phyloP scores from a whole-genome alignment of 2,329 filamentous ascomycete species.

The Davidsoniella neocaledoniae region DNA sequence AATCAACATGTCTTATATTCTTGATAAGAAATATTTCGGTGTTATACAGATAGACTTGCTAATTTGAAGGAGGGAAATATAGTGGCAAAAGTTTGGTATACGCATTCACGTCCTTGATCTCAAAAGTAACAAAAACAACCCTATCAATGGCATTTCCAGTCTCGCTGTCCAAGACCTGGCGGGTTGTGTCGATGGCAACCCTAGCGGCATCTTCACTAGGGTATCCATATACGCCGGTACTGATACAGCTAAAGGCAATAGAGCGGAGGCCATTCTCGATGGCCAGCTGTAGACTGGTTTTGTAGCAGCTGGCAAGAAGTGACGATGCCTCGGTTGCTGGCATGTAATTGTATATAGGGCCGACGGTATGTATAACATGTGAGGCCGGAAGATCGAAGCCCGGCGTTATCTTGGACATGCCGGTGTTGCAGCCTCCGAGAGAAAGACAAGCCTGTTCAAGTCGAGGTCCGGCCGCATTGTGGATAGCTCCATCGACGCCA shows the following conservation, averaged over 20 bases:
- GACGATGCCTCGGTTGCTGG: conserved; percentile 26
- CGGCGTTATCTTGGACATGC: conserved; percentile 70
- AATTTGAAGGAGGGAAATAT: too few species aligned
- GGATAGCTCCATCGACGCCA: conserved; percentile 83
- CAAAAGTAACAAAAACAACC: conserved; percentile 73
- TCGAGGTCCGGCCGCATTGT: conserved; percentile 55
- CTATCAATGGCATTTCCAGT: conserved; percentile 40
- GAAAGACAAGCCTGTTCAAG: conserved; percentile 27
- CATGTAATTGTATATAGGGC: conserved; percentile 50
- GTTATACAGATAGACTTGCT: not conserved
- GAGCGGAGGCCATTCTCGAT: conserved; percentile 47
- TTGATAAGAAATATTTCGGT: too few species aligned
- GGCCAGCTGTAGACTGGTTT: conserved; percentile 53
- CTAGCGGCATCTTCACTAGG: conserved; percentile 55
- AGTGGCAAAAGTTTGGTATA: too few species aligned
- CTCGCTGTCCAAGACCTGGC: conserved; percentile 32
- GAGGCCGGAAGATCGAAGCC: conserved; percentile 61
- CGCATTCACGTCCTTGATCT: too few species aligned
- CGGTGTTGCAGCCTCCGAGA: conserved; percentile 49
- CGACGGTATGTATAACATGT: conserved; percentile 80
- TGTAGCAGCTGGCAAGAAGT: conserved; percentile 49
- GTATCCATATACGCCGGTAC: conserved; percentile 82
- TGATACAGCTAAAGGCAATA: conserved; percentile 70
- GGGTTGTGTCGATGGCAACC: conserved; percentile 47
- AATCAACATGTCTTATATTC: too few species aligned